Conservation (phyloP, 257 asterid genomes). For the Sherardia arvensis region DNA sequence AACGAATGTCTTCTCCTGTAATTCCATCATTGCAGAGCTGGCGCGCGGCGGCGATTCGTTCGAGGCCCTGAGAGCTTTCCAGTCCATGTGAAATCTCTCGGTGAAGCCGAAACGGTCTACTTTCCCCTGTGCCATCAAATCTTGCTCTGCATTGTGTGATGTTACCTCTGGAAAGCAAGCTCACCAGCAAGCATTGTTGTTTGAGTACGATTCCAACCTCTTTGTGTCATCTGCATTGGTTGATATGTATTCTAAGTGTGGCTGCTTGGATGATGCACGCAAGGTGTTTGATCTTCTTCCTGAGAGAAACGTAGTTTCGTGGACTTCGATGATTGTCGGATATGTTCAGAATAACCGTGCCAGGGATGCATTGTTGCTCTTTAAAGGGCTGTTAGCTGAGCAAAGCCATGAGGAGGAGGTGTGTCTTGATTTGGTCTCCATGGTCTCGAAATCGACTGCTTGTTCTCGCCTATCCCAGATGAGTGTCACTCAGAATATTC, state of each 20-base stretch:
- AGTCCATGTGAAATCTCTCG: slow-evolving; percentile 67
- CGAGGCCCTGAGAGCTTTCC: slow-evolving; percentile 77
- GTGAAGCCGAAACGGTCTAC: slow-evolving; percentile 71
- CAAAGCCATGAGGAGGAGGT: slow-evolving; percentile 29
- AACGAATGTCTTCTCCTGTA: too few species aligned
- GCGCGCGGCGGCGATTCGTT: slow-evolving; percentile 75
- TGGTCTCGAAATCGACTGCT: slow-evolving; percentile 70
- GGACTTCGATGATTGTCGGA: too few species aligned
- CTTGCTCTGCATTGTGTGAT: slow-evolving; percentile 82
- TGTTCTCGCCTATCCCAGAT: slow-evolving; percentile 65
- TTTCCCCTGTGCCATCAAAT: slow-evolving; percentile 78
- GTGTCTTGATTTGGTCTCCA: slow-evolving; percentile 56
- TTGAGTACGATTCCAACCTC: too few species aligned
- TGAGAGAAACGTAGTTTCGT: too few species aligned
- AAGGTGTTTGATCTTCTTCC: too few species aligned
- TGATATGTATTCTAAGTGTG: too few species aligned
- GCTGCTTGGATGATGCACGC: too few species aligned
- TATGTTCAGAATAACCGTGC: too few species aligned
- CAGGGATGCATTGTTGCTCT: slow-evolving; percentile 58
- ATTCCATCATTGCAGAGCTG: slow-evolving; percentile 68
- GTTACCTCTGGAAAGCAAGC: too few species aligned
- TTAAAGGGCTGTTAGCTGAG: slow-evolving; percentile 46
- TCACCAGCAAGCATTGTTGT: too few species aligned
- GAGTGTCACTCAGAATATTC: too few species aligned
- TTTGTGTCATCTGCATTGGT: too few species aligned